phyloP scores from a whole-genome alignment of 371 early-diverging fungal genomes.

The Rhizomucor miehei region DNA sequence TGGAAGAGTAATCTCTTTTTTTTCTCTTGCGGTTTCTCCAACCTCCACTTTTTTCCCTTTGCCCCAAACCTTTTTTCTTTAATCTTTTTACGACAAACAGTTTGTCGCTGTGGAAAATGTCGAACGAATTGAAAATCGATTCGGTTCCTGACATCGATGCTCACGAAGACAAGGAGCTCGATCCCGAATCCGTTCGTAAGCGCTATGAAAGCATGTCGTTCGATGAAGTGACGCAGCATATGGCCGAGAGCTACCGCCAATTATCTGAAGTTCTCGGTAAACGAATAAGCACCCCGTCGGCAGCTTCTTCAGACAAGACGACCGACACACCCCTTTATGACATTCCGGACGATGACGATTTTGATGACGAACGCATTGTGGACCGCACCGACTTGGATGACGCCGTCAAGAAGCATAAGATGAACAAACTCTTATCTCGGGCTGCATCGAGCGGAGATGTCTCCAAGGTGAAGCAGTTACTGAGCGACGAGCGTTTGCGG shows the following conservation, averaged over 20 bases:
- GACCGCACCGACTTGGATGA: slow-evolving; percentile 22
- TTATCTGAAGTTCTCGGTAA: slow-evolving; percentile 36
- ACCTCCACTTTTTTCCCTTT: not conserved
- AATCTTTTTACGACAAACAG: not conserved
- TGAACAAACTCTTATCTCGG: slow-evolving; percentile 51
- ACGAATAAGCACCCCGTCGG: slow-evolving; percentile 17
- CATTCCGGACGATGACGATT: slow-evolving; percentile 11
- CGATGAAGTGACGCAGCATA: slow-evolving; percentile 36
- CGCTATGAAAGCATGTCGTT: slow-evolving; percentile 45
- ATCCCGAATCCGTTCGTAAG: slow-evolving; percentile 18
- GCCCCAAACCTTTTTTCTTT: not conserved
- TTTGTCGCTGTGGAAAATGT: not conserved
- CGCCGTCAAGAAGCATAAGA: slow-evolving; percentile 41
- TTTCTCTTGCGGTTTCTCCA: not conserved
- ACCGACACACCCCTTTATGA: slow-evolving; percentile 12
- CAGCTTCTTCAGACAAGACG: slow-evolving; percentile 13
- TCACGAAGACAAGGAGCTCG: not conserved
- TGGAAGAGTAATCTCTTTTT: not conserved
- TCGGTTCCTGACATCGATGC: not conserved
- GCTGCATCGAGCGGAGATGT: slow-evolving; percentile 86
- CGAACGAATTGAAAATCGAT: not conserved
- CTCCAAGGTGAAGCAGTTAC: slow-evolving; percentile 78
- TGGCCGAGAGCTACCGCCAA: slow-evolving; percentile 42
- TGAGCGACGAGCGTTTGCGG: slow-evolving; percentile 45
- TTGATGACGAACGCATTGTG: slow-evolving; percentile 7